These are phyloP conservation scores for Volvox africanus DNA, from an alignment of 139 green algal genomes.

Conservation along the genomic window DNA sequence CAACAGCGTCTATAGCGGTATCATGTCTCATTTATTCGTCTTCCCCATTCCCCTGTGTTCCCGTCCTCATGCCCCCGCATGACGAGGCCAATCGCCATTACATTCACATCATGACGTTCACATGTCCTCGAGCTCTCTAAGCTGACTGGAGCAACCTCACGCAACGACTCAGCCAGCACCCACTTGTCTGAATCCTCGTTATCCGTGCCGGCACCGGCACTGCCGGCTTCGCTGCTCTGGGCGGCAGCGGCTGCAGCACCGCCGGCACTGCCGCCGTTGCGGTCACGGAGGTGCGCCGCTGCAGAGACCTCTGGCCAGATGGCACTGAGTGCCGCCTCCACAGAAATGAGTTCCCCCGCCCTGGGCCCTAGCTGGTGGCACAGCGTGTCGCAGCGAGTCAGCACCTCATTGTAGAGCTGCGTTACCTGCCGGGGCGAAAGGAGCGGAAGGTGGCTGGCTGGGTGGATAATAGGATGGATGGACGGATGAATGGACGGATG, in stretches of 20 bases:
- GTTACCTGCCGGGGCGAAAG: conserved; percentile 54
- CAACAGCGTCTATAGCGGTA: no score
- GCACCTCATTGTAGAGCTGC: conserved; percentile 80
- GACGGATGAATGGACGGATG: background rate
- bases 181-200: background rate
- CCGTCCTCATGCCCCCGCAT: no score
- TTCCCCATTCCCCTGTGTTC: no score
- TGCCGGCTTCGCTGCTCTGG: background rate
- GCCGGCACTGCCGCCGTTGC: background rate
- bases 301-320: conserved; percentile 59
- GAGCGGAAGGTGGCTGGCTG: background rate
- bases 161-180: background rate
- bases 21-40: no score
- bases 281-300: background rate
- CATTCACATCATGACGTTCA: no score
- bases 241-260: background rate
- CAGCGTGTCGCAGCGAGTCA: conserved; percentile 70
- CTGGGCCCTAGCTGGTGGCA: conserved; percentile 59
- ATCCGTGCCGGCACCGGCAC: background rate
- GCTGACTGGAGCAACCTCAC: no score
- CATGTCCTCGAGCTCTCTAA: no score
- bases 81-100: no score
- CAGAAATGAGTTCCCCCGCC: conserved; percentile 64
- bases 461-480: no score
- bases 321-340: conserved; percentile 72